Percentiles rank a stretch among this genome's conserved stretches.
phyloP scores from a whole-genome alignment of 352 stramenopile species.

The Pseudoperonospora humuli region DNA sequence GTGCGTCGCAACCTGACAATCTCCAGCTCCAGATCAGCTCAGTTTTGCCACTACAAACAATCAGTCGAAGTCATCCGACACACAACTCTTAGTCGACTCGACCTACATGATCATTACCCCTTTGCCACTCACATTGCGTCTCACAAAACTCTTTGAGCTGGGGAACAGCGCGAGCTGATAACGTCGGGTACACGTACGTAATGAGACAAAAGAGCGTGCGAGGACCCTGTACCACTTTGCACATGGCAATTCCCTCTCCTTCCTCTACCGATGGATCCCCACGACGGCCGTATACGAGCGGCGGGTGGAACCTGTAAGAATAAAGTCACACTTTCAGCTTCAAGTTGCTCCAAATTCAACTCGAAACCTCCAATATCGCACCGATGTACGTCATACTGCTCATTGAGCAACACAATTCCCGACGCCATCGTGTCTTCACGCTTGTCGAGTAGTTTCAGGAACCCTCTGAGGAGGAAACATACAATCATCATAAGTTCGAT shows the following conservation, averaged over 20 bases:
- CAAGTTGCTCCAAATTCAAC: not conserved
- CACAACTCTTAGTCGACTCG: too few relatives aligned
- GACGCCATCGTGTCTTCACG: slow-evolving; percentile 66
- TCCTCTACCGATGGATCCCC: slow-evolving; percentile 58
- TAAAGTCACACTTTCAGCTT: slow-evolving; percentile 8
- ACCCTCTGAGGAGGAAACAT: slow-evolving; percentile 17
- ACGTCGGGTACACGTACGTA: slow-evolving; percentile 74
- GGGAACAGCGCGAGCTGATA: slow-evolving; percentile 65
- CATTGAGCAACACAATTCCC: slow-evolving; percentile 58
- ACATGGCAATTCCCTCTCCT: slow-evolving; percentile 64
- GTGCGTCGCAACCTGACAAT: too few relatives aligned
- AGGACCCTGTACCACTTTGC: slow-evolving; percentile 42
- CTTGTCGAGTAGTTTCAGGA: slow-evolving; percentile 69
- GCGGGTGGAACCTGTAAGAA: slow-evolving; percentile 54
- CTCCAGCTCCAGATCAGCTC: not conserved
- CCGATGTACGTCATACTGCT: slow-evolving; percentile 82
- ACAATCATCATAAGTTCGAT: slow-evolving; percentile 1
- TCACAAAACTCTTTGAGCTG: slow-evolving; percentile 78
- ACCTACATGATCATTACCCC: too few relatives aligned
- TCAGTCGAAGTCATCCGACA: not conserved
- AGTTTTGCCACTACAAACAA: slow-evolving; percentile 5
- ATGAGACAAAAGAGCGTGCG: slow-evolving; percentile 61
- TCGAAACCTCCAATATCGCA: slow-evolving; percentile 10
- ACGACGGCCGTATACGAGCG: slow-evolving; percentile 65
- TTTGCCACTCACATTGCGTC: slow-evolving; percentile 24